Conservation (phyloP, 257 asterid genomes). For the Nicotiana undulata region DNA sequence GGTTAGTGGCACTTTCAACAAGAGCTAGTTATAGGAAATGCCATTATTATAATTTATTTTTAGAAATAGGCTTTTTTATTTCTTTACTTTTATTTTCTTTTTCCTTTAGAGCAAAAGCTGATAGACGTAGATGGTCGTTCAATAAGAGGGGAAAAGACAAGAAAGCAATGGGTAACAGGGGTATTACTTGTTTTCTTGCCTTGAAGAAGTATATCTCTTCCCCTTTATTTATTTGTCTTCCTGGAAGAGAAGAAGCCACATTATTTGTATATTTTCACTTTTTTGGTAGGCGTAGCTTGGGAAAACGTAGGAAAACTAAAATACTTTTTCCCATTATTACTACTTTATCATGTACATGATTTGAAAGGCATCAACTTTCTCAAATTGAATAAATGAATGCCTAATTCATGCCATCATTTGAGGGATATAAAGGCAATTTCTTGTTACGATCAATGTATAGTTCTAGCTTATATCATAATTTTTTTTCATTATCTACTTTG, state of each 20-base stretch:
- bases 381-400: not conserved
- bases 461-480: not conserved
- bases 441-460: not conserved
- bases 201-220: conserved; percentile 3
- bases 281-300: not conserved
- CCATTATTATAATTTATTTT: not conserved
- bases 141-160: not conserved
- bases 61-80: not conserved
- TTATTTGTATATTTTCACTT: not conserved
- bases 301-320: conserved; percentile 3
- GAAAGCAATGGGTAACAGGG: not conserved
- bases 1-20: not conserved
- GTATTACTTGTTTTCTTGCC: not conserved
- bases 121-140: not conserved
- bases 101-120: not conserved
- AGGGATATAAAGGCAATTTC: not conserved
- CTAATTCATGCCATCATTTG: not conserved
- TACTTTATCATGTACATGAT: not conserved
- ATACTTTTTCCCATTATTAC: not conserved
- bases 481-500: not conserved
- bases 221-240: conserved; percentile 6
- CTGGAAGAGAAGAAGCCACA: not conserved
- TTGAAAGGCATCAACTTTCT: not conserved
- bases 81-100: not conserved
- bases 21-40: not conserved